Conservation (phyloP, 2,329 filamentous ascomycete species). For the Waltergamsia citrina region DNA sequence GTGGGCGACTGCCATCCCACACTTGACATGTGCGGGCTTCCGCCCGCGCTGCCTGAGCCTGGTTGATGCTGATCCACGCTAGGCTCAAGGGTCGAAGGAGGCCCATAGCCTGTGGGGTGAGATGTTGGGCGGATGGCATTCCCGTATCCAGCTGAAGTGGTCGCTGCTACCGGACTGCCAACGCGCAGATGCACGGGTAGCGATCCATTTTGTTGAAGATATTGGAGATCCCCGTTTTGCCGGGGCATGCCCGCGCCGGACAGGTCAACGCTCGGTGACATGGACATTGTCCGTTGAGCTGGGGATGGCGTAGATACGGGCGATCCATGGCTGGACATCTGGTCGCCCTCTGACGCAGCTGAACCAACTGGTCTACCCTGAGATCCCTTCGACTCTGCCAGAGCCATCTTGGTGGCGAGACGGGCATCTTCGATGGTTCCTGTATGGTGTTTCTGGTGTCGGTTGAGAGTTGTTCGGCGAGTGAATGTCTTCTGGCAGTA, state of each 20-base stretch:
- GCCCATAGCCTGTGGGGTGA: slow-evolving; percentile 75
- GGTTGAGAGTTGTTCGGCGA: slow-evolving; percentile 83
- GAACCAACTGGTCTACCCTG: slow-evolving; percentile 29
- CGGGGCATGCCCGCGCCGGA: slow-evolving; percentile 61
- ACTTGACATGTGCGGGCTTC: slow-evolving; percentile 76
- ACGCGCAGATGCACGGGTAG: slow-evolving; percentile 78
- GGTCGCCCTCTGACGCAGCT: slow-evolving; percentile 60
- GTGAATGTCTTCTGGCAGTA: slow-evolving; percentile 99
- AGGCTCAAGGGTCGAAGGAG: slow-evolving; percentile 76
- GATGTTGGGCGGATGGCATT: slow-evolving; percentile 63
- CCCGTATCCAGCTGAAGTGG: slow-evolving; percentile 45
- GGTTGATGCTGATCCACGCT: slow-evolving; percentile 68
- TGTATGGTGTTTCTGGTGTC: slow-evolving; percentile 92
- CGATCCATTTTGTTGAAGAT: slow-evolving; percentile 59
- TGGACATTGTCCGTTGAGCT: slow-evolving; percentile 66
- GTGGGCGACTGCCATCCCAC: slow-evolving; percentile 83
- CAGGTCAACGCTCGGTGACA: slow-evolving; percentile 71
- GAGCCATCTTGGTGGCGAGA: slow-evolving; percentile 75
- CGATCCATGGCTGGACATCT: slow-evolving; percentile 62
- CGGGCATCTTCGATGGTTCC: slow-evolving; percentile 93
- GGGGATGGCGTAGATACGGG: slow-evolving; percentile 76
- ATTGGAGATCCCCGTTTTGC: slow-evolving; percentile 55
- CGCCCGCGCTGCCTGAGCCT: slow-evolving; percentile 57
- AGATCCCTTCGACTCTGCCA: slow-evolving; percentile 50
- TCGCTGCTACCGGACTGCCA: slow-evolving; percentile 60